phyloP scores from a whole-genome alignment of 352 stramenopile genomes.

The Globisporangium apiculatum region DNA sequence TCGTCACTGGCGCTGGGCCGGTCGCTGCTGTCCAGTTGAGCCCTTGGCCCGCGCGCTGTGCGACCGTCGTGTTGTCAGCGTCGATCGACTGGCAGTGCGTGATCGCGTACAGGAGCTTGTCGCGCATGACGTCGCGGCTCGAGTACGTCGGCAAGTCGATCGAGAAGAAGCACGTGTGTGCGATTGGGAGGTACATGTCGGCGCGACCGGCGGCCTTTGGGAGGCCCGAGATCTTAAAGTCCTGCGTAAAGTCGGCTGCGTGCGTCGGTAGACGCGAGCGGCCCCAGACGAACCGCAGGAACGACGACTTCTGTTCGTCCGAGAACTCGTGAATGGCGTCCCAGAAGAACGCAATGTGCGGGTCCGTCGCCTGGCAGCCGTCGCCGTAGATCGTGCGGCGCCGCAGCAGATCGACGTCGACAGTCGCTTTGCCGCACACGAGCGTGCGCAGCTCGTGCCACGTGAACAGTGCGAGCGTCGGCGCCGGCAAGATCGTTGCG shows the following conservation, averaged over 20 bases:
- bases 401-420: constrained; percentile 84
- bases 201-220: constrained; percentile 66
- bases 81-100: constrained; percentile 86
- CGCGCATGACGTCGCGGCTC: constrained; percentile 63
- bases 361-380: constrained; percentile 77
- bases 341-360: constrained; percentile 90
- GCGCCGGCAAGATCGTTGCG: constrained; percentile 78
- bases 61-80: constrained; percentile 85
- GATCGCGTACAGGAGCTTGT: constrained; percentile 86
- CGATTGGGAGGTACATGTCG: constrained; percentile 82
- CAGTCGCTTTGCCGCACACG: constrained; percentile 84
- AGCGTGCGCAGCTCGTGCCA: constrained; percentile 87
- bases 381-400: constrained; percentile 88
- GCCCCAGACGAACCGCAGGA: constrained; percentile 86
- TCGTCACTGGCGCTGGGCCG: background rate
- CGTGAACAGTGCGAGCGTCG: constrained; percentile 78
- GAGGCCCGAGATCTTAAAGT: constrained; percentile 86
- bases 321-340: constrained; percentile 82
- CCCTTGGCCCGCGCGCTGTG: constrained; percentile 76
- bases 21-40: constrained; percentile 72
- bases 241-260: constrained; percentile 82
- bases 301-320: constrained; percentile 86
- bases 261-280: constrained; percentile 87
- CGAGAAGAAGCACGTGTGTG: constrained; percentile 89
- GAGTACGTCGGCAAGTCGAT: constrained; percentile 81